These are phyloP conservation scores for Venturiaceae sp. DNA, from an alignment of 2,329 filamentous ascomycete genomes.

Conservation along the genomic window DNA sequence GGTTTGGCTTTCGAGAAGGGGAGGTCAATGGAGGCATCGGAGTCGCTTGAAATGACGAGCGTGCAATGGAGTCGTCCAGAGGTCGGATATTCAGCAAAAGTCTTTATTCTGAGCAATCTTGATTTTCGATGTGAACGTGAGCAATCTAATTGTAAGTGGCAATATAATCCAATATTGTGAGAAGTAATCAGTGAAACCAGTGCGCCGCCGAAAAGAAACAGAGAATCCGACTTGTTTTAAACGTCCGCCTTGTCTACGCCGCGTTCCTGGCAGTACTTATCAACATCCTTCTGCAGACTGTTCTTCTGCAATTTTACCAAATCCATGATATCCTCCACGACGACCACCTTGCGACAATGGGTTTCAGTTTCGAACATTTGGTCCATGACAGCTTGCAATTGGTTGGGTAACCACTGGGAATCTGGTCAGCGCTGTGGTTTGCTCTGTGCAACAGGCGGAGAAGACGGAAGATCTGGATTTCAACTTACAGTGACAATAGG, in stretches of 20 bases:
- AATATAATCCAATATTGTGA: not conserved
- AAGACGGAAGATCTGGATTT: not conserved
- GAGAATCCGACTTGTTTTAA: not conserved
- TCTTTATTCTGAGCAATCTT: no score
- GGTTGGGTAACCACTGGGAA: constrained; percentile 63
- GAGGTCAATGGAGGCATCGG: not conserved
- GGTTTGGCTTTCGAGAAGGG: not conserved
- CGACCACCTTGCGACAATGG: constrained; percentile 33
- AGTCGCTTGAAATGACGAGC: not conserved
- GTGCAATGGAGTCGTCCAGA: no score
- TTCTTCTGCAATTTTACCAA: constrained; percentile 52
- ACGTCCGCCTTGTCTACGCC: not conserved
- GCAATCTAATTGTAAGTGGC: not conserved
- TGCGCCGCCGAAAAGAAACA: not conserved
- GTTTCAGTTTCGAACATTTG: constrained; percentile 56
- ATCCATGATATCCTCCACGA: constrained; percentile 57
- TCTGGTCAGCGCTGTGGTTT: not conserved
- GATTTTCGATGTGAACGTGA: no score
- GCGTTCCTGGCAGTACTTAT: constrained; percentile 52
- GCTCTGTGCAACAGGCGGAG: not conserved
- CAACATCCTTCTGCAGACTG: constrained; percentile 62
- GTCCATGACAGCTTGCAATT: constrained; percentile 62
- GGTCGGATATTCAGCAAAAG: no score
- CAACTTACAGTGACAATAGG: constrained; percentile 61
- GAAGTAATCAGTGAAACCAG: not conserved